Base-by-base conservation (phyloP, 495 filamentous ascomycete species). In the Lophium mytilinum region DNA sequence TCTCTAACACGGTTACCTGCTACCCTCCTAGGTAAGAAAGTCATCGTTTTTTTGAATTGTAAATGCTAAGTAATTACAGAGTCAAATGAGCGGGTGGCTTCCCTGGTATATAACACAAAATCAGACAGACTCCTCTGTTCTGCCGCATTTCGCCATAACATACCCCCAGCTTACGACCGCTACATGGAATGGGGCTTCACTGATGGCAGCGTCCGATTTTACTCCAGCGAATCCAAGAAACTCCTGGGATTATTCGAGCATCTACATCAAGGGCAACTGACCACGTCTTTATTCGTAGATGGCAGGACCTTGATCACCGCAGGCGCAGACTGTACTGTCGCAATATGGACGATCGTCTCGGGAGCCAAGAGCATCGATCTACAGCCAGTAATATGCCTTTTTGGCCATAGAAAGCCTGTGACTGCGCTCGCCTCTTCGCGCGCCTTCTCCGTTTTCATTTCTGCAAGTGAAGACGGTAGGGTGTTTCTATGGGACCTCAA, bases 181-280 rank as follows among this genome's bases (percentile, higher is more conserved):
- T 96, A 87, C 60, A 79, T 98, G 69, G 90, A 96, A 71, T 96
- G 92, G 93, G 93, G 90, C 1, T 97, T 93, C 67, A 85, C 89
- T 7, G 93, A 98, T 73, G 88, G 86, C 60, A 90, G 88, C 65
- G 81, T 97, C 7, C 83, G 93, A 9, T 97, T 96, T 75, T 96
- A 88, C 69, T 78, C 83, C 37, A 79, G 83, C 47, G 90, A 93
- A 50, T 86, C 80, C 55, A 81, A 83, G 65, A 88, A 85, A 70
- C 69, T 82, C 0, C 78, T 91, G 15, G 91, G 91, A 1, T 80
- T 95, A 36, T 94, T 91, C 64, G 93, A 98, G 69, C 93, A 96
- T 64, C 75, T 96, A 2, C 93, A 98, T 67, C 83, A 89, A 49
- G 87, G 89, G 12, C 90, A 94, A 66, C 74, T 97, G 34, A 89